Conservation (phyloP, 2,329 filamentous ascomycete species). For the Podosphaera xanthii region DNA sequence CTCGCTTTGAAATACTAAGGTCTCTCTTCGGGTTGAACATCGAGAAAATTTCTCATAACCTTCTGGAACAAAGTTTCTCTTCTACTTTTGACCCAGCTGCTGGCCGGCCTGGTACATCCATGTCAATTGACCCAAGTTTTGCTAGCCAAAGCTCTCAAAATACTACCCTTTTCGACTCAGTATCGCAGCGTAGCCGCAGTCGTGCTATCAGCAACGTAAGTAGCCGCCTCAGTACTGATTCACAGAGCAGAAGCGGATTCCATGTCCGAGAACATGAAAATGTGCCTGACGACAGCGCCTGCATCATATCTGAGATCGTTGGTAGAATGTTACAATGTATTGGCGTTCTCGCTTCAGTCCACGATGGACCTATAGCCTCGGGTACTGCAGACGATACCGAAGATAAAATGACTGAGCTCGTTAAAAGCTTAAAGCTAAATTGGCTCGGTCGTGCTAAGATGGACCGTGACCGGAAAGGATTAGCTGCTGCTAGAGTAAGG, state of each 20-base stretch:
- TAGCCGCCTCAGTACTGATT: not conserved
- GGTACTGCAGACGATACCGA: slow-evolving; percentile 40
- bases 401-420: slow-evolving; percentile 60
- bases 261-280: not conserved
- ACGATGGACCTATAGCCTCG: slow-evolving; percentile 8
- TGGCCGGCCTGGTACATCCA: slow-evolving; percentile 48
- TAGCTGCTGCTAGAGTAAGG: slow-evolving; percentile 30
- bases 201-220: slow-evolving; percentile 54
- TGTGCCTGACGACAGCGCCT: not conserved
- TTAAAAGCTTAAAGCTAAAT: slow-evolving; percentile 78
- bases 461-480: slow-evolving; percentile 69
- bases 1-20: slow-evolving; percentile 72
- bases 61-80: slow-evolving; percentile 21
- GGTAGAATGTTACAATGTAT: slow-evolving; percentile 92
- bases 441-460: slow-evolving; percentile 84
- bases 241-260: not conserved
- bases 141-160: slow-evolving; percentile 60
- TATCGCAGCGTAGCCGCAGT: slow-evolving; percentile 35
- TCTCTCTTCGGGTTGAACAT: slow-evolving; percentile 73
- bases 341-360: slow-evolving; percentile 63
- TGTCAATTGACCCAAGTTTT: slow-evolving; percentile 50
- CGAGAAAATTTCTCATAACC: slow-evolving; percentile 34
- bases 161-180: slow-evolving; percentile 47
- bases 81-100: slow-evolving; percentile 26
- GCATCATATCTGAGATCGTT: slow-evolving; percentile 59